Base-by-base conservation (phyloP, 345 rosid genomes). In the Sisymbrium altissimum region DNA sequence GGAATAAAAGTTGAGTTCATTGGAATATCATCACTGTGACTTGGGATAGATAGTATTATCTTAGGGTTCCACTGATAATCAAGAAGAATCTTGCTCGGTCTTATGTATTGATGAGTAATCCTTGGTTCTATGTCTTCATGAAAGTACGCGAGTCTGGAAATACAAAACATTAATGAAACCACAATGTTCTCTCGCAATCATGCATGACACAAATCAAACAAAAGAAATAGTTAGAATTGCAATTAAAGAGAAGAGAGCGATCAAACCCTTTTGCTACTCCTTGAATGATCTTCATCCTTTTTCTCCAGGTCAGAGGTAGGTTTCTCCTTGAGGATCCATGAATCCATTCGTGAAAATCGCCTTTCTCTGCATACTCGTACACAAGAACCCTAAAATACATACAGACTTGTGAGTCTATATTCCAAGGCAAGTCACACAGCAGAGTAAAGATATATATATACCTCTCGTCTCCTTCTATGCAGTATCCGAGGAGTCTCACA, bases 211-310 rank as follows among this genome's bases (percentile, higher is more conserved):
- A 45, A 21, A 57, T 35, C 38, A 23, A 57, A 46, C 40, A 45
- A 11, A 9, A 48, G 5, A 5, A 9, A 2, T 29, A 27, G 23
- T 52, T 15, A 39, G 29, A 38, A 12, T 36, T 12, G 11, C 10
- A 14, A n/a, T n/a, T n/a, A n/a, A 19, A 43, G 50, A 64, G 67
- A 58, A 25, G 32, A 29, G 23, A 25, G 32, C 21, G 23, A 53
- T 36, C 64, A 39, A n/a, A 60, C 97, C 92, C 97, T 84, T 86
- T 89, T n/a, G 88, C 96, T 32, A 81, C 80, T 84, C 96, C 96
- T 63, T 70, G 86, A 63, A 91, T 84, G 25, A 91, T 88, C 17
- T 82, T 81, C 83, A 84, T 80, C 63, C 97, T 69, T 30, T 74
- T 73, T 19, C 56, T 68, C 94, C 97, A 89, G 6, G 83, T 70